Conservation (phyloP, 2,329 filamentous ascomycete species). For the Botrytis hyacinthi region DNA sequence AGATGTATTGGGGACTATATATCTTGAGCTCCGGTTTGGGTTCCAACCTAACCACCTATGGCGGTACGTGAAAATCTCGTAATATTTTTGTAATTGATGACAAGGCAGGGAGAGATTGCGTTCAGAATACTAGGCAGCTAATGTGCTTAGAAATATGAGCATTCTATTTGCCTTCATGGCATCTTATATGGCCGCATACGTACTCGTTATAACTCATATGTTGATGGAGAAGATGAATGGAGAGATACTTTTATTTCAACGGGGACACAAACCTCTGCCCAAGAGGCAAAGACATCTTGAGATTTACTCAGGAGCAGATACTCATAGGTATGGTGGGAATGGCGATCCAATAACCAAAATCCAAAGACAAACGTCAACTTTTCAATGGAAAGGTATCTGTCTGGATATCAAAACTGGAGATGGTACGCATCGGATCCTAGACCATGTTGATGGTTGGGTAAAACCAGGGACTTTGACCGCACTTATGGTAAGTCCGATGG, state of each 20-base stretch:
- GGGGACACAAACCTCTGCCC: slow-evolving; percentile 52
- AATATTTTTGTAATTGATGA: too few relatives aligned
- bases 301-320: slow-evolving; percentile 19
- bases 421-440: slow-evolving; percentile 60
- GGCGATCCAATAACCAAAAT: slow-evolving; percentile 10
- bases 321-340: slow-evolving; percentile 22
- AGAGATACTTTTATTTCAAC: slow-evolving; percentile 72
- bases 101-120: too few relatives aligned
- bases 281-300: slow-evolving; percentile 17
- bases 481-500: slow-evolving; percentile 50
- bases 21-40: slow-evolving; percentile 52
- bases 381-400: slow-evolving; percentile 46
- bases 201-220: slow-evolving; percentile 61
- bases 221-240: slow-evolving; percentile 71
- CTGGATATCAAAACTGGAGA: slow-evolving; percentile 72
- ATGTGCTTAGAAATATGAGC: slow-evolving; percentile 54
- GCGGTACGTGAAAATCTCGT: slow-evolving; percentile 42
- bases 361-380: slow-evolving; percentile 22
- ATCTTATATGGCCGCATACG: slow-evolving; percentile 61
- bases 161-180: slow-evolving; percentile 64
- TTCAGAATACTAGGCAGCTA: not conserved
- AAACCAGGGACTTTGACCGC: slow-evolving; percentile 68
- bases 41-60: slow-evolving; percentile 62
- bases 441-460: slow-evolving; percentile 68
- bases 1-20: slow-evolving; percentile 50